Evolutionary conservation across 179 eudicot genomes (phyloP).

Genomic region (Vitellaria paradoxa): DNA sequence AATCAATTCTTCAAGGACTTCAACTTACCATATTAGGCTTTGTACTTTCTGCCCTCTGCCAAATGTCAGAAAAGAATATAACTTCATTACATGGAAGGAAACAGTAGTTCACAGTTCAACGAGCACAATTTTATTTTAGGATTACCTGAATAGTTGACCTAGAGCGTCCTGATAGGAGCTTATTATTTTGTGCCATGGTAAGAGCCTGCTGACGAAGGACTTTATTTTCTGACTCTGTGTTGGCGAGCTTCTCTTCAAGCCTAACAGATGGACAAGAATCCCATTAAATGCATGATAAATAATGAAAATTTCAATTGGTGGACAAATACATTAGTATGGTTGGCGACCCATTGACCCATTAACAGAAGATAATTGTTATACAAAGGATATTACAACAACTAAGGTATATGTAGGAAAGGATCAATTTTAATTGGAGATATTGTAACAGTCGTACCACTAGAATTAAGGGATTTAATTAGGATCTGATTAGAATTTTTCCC

Average conservation of each 20-base stretch:
- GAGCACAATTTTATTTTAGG: not conserved
- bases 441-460: no score
- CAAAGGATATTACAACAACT: no score
- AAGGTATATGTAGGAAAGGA: no score
- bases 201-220: conserved; percentile 90
- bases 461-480: no score
- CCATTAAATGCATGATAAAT: conserved; percentile 19
- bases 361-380: no score
- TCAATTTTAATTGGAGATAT: no score
- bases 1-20: conserved; percentile 7
- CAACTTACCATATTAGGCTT: conserved; percentile 39
- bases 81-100: not conserved
- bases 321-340: conserved; percentile 11
- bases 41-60: conserved; percentile 77
- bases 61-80: conserved; percentile 24
- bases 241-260: conserved; percentile 83
- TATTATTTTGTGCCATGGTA: conserved; percentile 66
- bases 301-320: conserved; percentile 9
- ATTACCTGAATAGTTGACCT: conserved; percentile 74
- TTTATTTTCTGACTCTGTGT: conserved; percentile 50
- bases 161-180: conserved; percentile 60
- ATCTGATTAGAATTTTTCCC: no score
- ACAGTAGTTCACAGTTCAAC: not conserved
- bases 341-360: not conserved
- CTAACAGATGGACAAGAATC: conserved; percentile 34